phyloP scores from a whole-genome alignment of 768 basidiomycete species.

The Mycena maculata region DNA sequence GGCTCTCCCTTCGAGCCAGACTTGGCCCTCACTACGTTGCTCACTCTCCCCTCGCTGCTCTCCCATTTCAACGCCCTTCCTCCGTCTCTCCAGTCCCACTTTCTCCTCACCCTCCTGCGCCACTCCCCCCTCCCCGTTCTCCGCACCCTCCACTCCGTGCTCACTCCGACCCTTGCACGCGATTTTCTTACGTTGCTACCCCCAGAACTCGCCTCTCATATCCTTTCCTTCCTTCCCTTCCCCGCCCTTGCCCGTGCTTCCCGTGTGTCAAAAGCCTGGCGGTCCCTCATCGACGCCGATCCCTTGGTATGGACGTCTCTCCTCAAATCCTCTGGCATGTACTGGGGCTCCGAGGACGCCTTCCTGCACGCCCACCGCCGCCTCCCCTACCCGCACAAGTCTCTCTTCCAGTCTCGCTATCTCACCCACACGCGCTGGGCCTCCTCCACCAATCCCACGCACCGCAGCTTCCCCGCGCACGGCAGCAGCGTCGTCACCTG shows the following conservation, averaged over 20 bases:
- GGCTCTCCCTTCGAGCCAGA: conserved; percentile 81
- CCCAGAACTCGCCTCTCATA: conserved; percentile 89
- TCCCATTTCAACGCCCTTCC: conserved; percentile 85
- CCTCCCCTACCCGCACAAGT: conserved; percentile 89
- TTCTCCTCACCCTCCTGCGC: conserved; percentile 91
- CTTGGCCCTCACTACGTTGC: conserved; percentile 81
- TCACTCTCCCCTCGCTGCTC: conserved; percentile 87
- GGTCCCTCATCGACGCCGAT: conserved; percentile 91
- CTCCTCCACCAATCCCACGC: conserved; percentile 75
- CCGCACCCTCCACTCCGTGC: conserved; percentile 87
- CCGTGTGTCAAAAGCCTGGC: conserved; percentile 91
- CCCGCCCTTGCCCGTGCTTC: conserved; percentile 87
- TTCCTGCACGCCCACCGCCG: conserved; percentile 63
- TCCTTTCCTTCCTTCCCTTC: conserved; percentile 87
- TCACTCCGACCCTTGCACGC: conserved; percentile 90
- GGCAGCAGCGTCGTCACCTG: conserved; percentile 95
- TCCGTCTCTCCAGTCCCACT: conserved; percentile 88
- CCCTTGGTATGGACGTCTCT: conserved; percentile 91
- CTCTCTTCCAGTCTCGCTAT: conserved; percentile 91
- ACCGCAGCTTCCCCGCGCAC: conserved; percentile 87
- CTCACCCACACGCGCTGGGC: conserved; percentile 87
- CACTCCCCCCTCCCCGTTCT: conserved; percentile 93
- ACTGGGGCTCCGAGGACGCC: conserved; percentile 34
- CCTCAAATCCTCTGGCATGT: conserved; percentile 58
- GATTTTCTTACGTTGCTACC: conserved; percentile 95